Conservation (phyloP, 202 grass and related monocot genomes). For the Brachypodium distachyon region DNA sequence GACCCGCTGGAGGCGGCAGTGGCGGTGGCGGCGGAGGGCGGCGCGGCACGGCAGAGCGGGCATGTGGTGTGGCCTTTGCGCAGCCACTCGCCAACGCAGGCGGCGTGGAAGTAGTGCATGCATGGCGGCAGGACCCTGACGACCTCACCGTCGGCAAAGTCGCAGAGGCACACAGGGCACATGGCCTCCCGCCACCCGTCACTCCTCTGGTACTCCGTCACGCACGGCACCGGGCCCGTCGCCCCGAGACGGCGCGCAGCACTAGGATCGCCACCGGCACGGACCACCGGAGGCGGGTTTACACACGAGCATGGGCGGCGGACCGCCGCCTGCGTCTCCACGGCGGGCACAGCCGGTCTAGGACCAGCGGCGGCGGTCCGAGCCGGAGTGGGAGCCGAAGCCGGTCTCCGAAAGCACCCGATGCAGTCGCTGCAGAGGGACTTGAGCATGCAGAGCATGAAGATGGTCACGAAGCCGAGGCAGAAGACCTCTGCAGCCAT, state of each 20-base stretch:
- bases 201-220: not conserved
- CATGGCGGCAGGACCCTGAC: constrained; percentile 33
- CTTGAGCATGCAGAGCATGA: too few species aligned
- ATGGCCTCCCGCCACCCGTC: constrained; percentile 2
- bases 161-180: constrained; percentile 23
- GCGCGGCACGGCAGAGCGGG: constrained; percentile 30
- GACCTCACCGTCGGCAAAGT: constrained; percentile 33
- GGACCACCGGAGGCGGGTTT: too few species aligned
- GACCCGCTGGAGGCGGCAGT: too few species aligned
- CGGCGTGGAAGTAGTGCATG: constrained; percentile 44
- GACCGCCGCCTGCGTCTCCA: too few species aligned
- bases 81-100: constrained; percentile 49
- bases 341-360: too few species aligned
- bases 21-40: not conserved
- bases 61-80: constrained; percentile 20
- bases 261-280: not conserved
- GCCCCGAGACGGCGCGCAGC: not conserved
- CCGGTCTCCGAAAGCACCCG: too few species aligned
- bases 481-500: too few species aligned
- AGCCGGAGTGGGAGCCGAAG: too few species aligned
- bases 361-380: too few species aligned
- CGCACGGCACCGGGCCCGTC: not conserved
- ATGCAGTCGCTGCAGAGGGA: too few species aligned
- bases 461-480: too few species aligned
- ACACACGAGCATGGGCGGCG: too few species aligned